Evolutionary conservation across 2,329 filamentous ascomycete genomes (phyloP).

Genomic region (Penicillium polonicum): DNA sequence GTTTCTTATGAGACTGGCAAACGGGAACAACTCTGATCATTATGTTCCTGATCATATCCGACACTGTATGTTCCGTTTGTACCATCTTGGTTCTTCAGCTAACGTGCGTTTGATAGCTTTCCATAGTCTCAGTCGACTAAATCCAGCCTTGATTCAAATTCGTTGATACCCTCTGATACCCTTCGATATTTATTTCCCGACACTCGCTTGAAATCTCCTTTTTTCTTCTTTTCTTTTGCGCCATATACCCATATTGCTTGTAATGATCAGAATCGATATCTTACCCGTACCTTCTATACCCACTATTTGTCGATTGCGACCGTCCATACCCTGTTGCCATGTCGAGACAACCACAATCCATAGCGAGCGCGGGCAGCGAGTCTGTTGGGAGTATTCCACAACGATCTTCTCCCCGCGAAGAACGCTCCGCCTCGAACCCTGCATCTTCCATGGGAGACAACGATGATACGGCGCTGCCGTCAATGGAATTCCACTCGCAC

Average conservation of each 20-base stretch:
- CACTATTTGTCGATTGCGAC: background rate
- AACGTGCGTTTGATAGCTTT: slow-evolving; percentile 21
- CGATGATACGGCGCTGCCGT: slow-evolving; percentile 34
- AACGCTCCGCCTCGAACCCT: slow-evolving; percentile 20
- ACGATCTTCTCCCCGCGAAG: slow-evolving; percentile 15
- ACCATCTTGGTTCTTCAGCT: slow-evolving; percentile 7
- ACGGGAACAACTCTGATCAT: slow-evolving; percentile 15
- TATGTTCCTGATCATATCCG: slow-evolving; percentile 20
- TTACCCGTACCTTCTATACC: background rate
- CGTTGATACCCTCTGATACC: slow-evolving; percentile 3
- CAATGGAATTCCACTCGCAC: slow-evolving; percentile 27
- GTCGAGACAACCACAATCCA: slow-evolving; percentile 18
- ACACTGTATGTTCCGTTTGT: slow-evolving; percentile 18
- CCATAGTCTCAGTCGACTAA: slow-evolving; percentile 19
- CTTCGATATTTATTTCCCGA: slow-evolving; percentile 17
- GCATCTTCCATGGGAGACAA: slow-evolving; percentile 13
- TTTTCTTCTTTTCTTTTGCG: background rate
- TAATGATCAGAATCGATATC: slow-evolving; percentile 18
- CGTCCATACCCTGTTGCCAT: slow-evolving; percentile 9
- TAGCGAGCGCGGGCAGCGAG: slow-evolving; percentile 22
- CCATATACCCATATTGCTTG: slow-evolving; percentile 20
- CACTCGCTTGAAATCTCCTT: slow-evolving; percentile 12
- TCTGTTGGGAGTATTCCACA: slow-evolving; percentile 11
- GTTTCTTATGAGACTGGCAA: slow-evolving; percentile 18
- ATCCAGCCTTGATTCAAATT: slow-evolving; percentile 18